Evolutionary conservation across 176 grass and related monocot genomes (phyloP).

Genomic region (Urochloa ruziziensis): DNA sequence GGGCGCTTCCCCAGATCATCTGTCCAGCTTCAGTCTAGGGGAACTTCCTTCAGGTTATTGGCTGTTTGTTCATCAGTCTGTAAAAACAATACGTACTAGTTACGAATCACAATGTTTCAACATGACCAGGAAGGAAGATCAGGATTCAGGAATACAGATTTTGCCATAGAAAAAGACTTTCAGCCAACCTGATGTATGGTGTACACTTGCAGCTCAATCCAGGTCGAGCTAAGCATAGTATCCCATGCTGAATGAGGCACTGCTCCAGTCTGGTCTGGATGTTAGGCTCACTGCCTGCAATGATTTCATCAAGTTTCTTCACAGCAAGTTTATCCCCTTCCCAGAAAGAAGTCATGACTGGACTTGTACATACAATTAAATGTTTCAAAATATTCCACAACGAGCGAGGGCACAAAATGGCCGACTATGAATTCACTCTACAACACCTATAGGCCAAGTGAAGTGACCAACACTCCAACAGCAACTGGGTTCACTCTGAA

Average conservation of each 20-base stretch:
- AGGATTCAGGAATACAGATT: no score
- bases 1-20: neutral
- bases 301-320: neutral
- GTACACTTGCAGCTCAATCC: neutral
- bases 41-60: no score
- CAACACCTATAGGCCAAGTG: neutral
- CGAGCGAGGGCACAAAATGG: neutral
- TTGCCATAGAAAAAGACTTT: no score
- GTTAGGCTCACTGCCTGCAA: no score
- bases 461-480: no score
- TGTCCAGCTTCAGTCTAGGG: neutral
- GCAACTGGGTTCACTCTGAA: neutral
- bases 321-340: neutral
- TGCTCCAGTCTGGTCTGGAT: neutral
- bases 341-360: neutral
- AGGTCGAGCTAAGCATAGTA: neutral
- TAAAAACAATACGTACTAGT: no score
- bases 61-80: no score
- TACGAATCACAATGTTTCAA: no score
- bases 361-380: neutral
- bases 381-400: slow-evolving; percentile 24
- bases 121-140: no score
- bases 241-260: neutral
- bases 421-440: neutral
- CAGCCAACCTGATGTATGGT: no score